Evolutionary conservation across 306 rosid genomes (phyloP).

Genomic region (Quercus glauca): DNA sequence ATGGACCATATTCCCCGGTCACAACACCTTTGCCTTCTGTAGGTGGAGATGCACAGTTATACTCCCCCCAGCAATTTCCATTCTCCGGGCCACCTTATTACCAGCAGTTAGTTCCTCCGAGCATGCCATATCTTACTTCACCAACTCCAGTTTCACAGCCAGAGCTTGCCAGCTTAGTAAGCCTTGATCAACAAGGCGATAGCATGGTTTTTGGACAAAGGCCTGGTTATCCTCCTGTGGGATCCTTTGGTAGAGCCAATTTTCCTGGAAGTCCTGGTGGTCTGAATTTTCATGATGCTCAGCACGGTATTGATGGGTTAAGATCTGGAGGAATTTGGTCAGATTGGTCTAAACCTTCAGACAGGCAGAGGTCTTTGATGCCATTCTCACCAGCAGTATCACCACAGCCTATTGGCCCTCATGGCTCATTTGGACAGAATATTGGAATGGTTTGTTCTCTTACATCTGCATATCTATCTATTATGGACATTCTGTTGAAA

Average conservation of each 20-base stretch:
- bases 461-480: slow-evolving; percentile 26
- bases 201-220: slow-evolving; percentile 76
- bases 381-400: slow-evolving; percentile 67
- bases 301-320: slow-evolving; percentile 69
- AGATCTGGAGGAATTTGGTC: slow-evolving; percentile 78
- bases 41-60: slow-evolving; percentile 72
- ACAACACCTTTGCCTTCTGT: slow-evolving; percentile 80
- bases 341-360: slow-evolving; percentile 68
- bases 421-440: slow-evolving; percentile 65
- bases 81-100: slow-evolving; percentile 74
- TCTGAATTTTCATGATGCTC: slow-evolving; percentile 70
- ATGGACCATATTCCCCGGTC: slow-evolving; percentile 84
- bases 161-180: slow-evolving; percentile 63
- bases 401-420: slow-evolving; percentile 70
- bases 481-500: not conserved
- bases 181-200: slow-evolving; percentile 72
- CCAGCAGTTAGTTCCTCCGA: slow-evolving; percentile 66
- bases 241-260: slow-evolving; percentile 72
- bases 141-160: slow-evolving; percentile 70
- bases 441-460: slow-evolving; percentile 73
- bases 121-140: slow-evolving; percentile 63
- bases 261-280: slow-evolving; percentile 60
- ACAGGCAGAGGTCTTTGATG: slow-evolving; percentile 66
- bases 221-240: slow-evolving; percentile 63
- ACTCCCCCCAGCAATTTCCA: slow-evolving; percentile 75